Percentiles rank a stretch among this genome's conserved stretches.
phyloP scores from a whole-genome alignment of 331 rosid genomes.

The Stylosanthes scabra region DNA sequence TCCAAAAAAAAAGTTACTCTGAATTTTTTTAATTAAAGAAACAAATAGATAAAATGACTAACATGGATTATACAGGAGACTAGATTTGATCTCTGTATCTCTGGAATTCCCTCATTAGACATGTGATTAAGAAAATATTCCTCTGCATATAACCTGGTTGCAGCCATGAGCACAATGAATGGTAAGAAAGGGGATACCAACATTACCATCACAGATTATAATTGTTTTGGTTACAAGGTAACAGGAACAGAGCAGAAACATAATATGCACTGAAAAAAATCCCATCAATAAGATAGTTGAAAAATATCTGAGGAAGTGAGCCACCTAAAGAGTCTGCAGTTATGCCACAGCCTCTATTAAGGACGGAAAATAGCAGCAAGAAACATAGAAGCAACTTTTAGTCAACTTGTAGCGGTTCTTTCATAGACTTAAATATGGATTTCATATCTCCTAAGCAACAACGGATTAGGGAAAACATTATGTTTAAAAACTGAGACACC shows the following conservation, averaged over 20 bases:
- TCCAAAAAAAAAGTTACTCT: neutral
- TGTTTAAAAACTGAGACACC: conserved; percentile 16
- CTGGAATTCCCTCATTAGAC: conserved; percentile 89
- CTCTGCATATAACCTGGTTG: conserved; percentile 85
- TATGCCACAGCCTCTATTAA: conserved; percentile 12
- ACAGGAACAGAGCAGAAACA: conserved; percentile 13
- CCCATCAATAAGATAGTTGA: neutral
- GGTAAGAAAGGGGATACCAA: conserved; percentile 32
- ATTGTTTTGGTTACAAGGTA: conserved; percentile 7
- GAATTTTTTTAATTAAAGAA: neutral
- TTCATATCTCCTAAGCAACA: conserved; percentile 18
- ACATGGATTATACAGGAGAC: conserved; percentile 95
- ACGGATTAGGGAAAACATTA: neutral
- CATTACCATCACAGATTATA: conserved; percentile 28
- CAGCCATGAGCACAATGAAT: conserved; percentile 29
- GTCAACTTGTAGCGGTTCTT: conserved; percentile 12
- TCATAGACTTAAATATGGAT: neutral
- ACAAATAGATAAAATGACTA: conserved; percentile 11
- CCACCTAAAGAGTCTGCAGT: neutral
- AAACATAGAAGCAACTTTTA: conserved; percentile 1
- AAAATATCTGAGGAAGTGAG: neutral
- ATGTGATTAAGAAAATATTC: conserved; percentile 83
- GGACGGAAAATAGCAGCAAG: conserved; percentile 4
- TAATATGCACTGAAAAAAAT: neutral
- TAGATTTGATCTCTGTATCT: conserved; percentile 94